Percentiles rank a stretch among this genome's conserved stretches.
Evolutionary conservation across 805 yeast species (phyloP).

Genomic region (Saturnispora kantuleensis): DNA sequence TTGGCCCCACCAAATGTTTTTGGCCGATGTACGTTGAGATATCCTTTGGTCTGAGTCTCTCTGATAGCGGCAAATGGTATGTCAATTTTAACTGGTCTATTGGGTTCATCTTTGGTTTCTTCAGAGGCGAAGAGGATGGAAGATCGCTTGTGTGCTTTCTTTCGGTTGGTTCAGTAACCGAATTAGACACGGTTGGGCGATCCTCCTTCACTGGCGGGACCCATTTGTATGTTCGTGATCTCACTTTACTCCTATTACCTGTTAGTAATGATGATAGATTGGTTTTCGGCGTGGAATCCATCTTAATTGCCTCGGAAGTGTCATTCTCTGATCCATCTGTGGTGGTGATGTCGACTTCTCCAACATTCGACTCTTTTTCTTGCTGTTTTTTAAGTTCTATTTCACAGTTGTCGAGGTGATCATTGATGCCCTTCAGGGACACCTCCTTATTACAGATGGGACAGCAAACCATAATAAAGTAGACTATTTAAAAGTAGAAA

Average conservation of each 20-base stretch:
- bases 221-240: conserved; percentile 11
- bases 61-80: conserved; percentile 51
- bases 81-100: conserved; percentile 14
- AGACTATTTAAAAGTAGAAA: too few species aligned
- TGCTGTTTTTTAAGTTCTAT: background rate
- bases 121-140: conserved; percentile 1
- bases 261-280: conserved; percentile 6
- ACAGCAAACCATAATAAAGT: conserved; percentile 23
- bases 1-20: conserved; percentile 55
- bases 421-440: conserved; percentile 23
- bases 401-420: conserved; percentile 28
- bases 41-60: conserved; percentile 66
- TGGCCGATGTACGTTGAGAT: conserved; percentile 79
- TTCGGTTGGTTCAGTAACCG: too few species aligned
- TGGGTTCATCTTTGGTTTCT: conserved; percentile 1
- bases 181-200: too few species aligned
- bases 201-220: conserved; percentile 1
- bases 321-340: background rate
- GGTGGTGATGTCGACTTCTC: background rate
- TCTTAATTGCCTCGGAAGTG: background rate
- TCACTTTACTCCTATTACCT: conserved; percentile 7
- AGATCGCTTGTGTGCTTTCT: background rate
- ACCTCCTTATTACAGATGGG: conserved; percentile 27
- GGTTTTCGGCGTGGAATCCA: background rate
- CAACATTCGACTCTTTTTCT: background rate